phyloP scores from a whole-genome alignment of 148 eudicot genomes.

The Camellia granthamiana region DNA sequence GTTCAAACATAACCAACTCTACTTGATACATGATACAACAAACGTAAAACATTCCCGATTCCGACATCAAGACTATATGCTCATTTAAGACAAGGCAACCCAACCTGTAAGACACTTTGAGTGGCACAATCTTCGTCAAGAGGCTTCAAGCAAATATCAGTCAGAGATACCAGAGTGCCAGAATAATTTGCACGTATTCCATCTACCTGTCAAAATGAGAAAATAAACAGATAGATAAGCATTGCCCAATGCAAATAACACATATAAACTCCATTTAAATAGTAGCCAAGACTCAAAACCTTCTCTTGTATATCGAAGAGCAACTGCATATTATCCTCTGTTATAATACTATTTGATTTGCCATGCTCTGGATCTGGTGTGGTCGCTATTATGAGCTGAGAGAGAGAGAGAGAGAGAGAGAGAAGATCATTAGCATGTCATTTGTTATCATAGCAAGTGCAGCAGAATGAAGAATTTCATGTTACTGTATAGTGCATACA shows the following conservation, averaged over 20 bases:
- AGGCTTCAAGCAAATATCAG: constrained; percentile 77
- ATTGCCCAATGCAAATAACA: neutral
- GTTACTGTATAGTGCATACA: neutral
- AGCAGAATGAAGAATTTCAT: neutral
- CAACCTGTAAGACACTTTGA: constrained; percentile 72
- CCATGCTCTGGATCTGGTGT: constrained; percentile 43
- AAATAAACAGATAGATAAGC: neutral
- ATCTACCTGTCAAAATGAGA: constrained; percentile 45
- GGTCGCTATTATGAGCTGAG: constrained; percentile 59
- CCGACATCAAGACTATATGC: no score
- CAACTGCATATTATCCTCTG: constrained; percentile 60
- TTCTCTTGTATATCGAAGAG: constrained; percentile 71
- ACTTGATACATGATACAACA: no score
- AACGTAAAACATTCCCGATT: no score
- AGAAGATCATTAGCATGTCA: constrained; percentile 7
- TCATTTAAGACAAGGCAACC: neutral
- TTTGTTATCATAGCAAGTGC: neutral
- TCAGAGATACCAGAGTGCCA: constrained; percentile 48
- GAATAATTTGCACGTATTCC: constrained; percentile 55
- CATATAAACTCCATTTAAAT: neutral
- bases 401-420: neutral
- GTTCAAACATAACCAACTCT: no score
- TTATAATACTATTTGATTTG: constrained; percentile 51
- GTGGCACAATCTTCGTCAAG: constrained; percentile 70
- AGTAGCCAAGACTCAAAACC: constrained; percentile 31